Percentiles rank a stretch among this genome's conserved stretches.
These are phyloP conservation scores for Angomonas ambiguus DNA, from an alignment of 208 protist species.

Conservation along the genomic window DNA sequence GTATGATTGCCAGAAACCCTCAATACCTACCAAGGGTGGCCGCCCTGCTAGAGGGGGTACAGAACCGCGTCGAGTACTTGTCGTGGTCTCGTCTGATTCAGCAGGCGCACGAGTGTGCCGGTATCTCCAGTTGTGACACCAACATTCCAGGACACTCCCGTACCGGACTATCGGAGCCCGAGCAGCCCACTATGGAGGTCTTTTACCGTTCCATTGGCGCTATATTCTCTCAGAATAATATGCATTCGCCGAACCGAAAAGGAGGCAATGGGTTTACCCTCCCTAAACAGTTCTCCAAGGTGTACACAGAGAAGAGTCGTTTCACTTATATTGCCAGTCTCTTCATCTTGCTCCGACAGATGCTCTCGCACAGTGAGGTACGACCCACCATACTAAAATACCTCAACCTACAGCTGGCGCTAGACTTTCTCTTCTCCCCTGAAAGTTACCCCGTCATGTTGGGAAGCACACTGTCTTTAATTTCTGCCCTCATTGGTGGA, in stretches of 20 bases:
- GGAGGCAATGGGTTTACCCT: neutral
- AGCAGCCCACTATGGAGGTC: neutral
- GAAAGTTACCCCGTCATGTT: slow-evolving; percentile 55
- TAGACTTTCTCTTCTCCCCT: slow-evolving; percentile 62
- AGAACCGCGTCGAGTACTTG: slow-evolving; percentile 64
- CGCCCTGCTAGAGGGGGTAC: slow-evolving; percentile 55
- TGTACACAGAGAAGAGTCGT: slow-evolving; percentile 60
- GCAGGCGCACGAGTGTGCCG: slow-evolving; percentile 74
- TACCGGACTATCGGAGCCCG: neutral
- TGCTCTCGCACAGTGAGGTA: slow-evolving; percentile 50
- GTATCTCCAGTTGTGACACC: slow-evolving; percentile 18
- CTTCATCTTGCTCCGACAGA: slow-evolving; percentile 74
- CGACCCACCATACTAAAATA: slow-evolving; percentile 36
- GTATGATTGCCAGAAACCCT: slow-evolving; percentile 78
- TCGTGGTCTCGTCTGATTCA: slow-evolving; percentile 66
- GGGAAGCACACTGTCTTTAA: slow-evolving; percentile 67
- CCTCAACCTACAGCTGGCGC: slow-evolving; percentile 48
- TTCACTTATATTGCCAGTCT: slow-evolving; percentile 60
- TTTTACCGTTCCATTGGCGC: neutral
- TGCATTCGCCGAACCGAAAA: neutral
- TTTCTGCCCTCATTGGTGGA: slow-evolving; percentile 58
- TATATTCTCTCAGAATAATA: neutral
- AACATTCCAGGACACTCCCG: neutral
- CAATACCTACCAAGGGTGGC: slow-evolving; percentile 75
- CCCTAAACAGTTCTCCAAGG: slow-evolving; percentile 19